phyloP scores from a whole-genome alignment of 768 basidiomycete genomes.

The Megacollybia marginata region DNA sequence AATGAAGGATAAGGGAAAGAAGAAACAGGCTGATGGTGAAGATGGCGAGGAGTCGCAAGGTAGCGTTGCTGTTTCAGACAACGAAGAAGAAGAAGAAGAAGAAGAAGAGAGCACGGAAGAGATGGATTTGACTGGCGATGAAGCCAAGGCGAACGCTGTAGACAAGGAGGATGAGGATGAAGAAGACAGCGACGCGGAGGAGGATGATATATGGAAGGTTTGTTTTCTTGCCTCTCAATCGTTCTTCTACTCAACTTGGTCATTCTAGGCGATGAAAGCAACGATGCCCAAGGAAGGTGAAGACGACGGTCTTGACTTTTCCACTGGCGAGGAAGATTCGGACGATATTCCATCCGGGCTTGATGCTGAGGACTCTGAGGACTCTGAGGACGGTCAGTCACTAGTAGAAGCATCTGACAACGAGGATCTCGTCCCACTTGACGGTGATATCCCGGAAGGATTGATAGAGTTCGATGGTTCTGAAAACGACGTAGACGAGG shows the following conservation, averaged over 20 bases:
- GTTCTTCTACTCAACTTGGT: background rate
- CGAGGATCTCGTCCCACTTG: constrained; percentile 57
- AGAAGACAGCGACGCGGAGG: constrained; percentile 41
- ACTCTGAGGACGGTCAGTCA: constrained; percentile 37
- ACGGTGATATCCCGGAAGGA: constrained; percentile 46
- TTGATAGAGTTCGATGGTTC: constrained; percentile 58
- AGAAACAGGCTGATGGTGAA: constrained; percentile 18
- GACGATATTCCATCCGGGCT: constrained; percentile 17
- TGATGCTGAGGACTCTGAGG: constrained; percentile 16
- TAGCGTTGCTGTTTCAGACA: constrained; percentile 29
- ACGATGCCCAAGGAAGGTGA: constrained; percentile 60
- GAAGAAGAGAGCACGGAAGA: constrained; percentile 40
- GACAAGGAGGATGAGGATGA: constrained; percentile 26
- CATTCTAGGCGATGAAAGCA: constrained; percentile 77
- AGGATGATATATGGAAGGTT: constrained; percentile 89
- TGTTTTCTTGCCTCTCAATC: constrained; percentile 5
- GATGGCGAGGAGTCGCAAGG: constrained; percentile 28
- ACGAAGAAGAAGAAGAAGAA: constrained; percentile 30
- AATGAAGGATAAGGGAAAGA: constrained; percentile 42
- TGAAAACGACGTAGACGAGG: constrained; percentile 30
- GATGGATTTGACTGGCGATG: constrained; percentile 23
- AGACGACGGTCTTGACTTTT: constrained; percentile 36
- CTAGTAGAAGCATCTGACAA: constrained; percentile 63
- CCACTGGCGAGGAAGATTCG: constrained; percentile 23
- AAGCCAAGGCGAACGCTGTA: constrained; percentile 8